Evolutionary conservation across 2,329 filamentous ascomycete genomes (phyloP).

Genomic region (Aspergillus fumigatiaffinis): DNA sequence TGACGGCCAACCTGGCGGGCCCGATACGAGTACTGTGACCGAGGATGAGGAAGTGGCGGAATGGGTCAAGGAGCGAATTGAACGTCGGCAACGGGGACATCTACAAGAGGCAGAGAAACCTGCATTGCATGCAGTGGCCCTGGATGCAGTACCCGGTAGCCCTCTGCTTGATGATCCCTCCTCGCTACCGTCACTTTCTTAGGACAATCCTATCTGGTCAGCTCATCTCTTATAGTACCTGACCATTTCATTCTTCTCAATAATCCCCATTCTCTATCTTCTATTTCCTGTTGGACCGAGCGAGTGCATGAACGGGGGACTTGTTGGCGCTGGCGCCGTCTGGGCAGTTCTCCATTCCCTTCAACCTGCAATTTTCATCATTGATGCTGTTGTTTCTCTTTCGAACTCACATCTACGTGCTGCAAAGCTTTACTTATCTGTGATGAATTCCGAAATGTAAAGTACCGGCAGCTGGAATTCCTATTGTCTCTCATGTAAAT

Average conservation of each 20-base stretch:
- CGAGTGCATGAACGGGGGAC: conserved; percentile 3
- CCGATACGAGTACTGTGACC: conserved; percentile 41
- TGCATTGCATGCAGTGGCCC: conserved; percentile 79
- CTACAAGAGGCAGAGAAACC: conserved; percentile 61
- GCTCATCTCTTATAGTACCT: neutral
- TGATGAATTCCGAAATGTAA: neutral
- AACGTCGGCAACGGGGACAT: conserved; percentile 59
- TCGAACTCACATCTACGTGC: neutral
- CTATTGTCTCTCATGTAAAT: neutral
- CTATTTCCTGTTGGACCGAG: neutral
- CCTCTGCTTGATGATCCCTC: conserved; percentile 29
- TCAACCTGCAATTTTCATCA: neutral
- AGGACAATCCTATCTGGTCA: neutral
- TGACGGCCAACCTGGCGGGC: conserved; percentile 25
- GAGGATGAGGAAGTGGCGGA: conserved; percentile 78
- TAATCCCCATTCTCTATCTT: neutral
- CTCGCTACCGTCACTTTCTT: neutral
- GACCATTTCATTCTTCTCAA: neutral
- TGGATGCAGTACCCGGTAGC: conserved; percentile 62
- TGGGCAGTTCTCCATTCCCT: neutral
- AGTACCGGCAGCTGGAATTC: neutral
- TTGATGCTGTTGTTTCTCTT: neutral
- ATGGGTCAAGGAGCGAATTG: conserved; percentile 74
- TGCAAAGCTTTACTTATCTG: neutral
- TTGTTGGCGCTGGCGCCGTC: conserved; percentile 6